Conservation (phyloP, 2,329 filamentous ascomycete genomes). For the Geosmithia morbida region DNA sequence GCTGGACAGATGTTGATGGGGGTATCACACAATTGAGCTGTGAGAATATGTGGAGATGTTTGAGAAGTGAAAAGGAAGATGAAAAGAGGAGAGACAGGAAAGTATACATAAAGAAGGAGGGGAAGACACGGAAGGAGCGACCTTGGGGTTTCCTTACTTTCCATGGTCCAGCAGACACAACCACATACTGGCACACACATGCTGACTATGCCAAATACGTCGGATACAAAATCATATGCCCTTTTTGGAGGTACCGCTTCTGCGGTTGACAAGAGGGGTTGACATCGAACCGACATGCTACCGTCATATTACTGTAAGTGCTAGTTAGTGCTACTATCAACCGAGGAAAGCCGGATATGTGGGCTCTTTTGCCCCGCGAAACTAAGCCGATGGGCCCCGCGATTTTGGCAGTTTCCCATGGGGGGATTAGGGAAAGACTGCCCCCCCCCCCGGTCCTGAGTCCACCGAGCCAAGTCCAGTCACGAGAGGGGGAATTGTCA, state of each 20-base stretch:
- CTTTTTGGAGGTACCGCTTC: background rate
- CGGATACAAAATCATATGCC: background rate
- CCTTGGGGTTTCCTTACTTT: background rate
- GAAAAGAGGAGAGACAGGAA: background rate
- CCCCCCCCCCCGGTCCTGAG: too few species aligned
- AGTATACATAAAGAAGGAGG: background rate
- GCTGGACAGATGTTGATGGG: background rate
- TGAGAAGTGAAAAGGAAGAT: background rate
- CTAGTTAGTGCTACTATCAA: constrained; percentile 8
- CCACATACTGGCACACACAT: background rate
- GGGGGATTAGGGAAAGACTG: background rate
- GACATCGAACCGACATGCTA: background rate
- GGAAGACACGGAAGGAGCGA: background rate
- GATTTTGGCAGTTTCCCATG: background rate
- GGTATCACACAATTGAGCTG: background rate
- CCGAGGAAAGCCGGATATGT: constrained; percentile 17
- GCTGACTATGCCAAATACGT: background rate
- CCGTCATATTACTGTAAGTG: background rate
- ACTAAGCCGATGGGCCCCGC: too few species aligned
- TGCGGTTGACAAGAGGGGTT: background rate
- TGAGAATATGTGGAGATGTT: background rate
- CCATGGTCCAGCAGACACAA: background rate
- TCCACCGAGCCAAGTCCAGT: background rate
- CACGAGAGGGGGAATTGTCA: background rate
- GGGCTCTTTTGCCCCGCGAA: background rate